Base-by-base conservation (phyloP, 345 rosid species). In the Excoecaria cochinchinensis region DNA sequence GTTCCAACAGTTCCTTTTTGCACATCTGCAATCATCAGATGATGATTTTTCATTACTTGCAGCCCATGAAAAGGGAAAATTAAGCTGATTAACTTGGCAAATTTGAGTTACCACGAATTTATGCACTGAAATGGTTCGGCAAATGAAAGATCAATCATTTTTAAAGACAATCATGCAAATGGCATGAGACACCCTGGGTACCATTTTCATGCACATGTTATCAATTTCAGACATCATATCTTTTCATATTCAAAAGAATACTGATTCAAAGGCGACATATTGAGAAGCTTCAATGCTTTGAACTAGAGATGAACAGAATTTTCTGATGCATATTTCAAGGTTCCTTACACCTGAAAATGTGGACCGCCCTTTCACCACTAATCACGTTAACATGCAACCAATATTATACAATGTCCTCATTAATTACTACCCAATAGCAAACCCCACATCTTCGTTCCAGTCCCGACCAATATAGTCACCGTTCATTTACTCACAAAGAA, bases 21-120 rank as follows among this genome's bases (percentile, higher is more conserved):
- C 50, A 39, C 74, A 81, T 80, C 85, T 79, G 84, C 82, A 73
- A 74, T 25, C 76, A 82, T 22, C 82, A 82, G 31, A 2, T 60
- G 25, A 51, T 48, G 50, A 15, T 70, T 70, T 44, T 7, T 6
- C 16, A n/a, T 31, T 0, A 14, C 22, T 62, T 52, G 10, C 19
- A 47, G 21, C 46, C 24, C 38, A 48, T 8, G 51, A 11, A 67
- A 39, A 19, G 21, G 8, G 6, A 31, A 65, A 40, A 44, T 10
- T 19, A 40, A 40, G 44, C 51, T n/a, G 8, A 65, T 44, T 0
- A 38, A 36, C 46, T 40, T 19, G 4, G 24, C 19, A 64, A 38
- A 16, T 19, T 64, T 16, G 3, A 68, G 31, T 24, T 25, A 24
- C 57, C 71, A 24, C n/a, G 25, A 14, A 24, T 24, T 67, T 22